phyloP scores from a whole-genome alignment of 345 rosid species.

The Zanthoxylum bungeanum region DNA sequence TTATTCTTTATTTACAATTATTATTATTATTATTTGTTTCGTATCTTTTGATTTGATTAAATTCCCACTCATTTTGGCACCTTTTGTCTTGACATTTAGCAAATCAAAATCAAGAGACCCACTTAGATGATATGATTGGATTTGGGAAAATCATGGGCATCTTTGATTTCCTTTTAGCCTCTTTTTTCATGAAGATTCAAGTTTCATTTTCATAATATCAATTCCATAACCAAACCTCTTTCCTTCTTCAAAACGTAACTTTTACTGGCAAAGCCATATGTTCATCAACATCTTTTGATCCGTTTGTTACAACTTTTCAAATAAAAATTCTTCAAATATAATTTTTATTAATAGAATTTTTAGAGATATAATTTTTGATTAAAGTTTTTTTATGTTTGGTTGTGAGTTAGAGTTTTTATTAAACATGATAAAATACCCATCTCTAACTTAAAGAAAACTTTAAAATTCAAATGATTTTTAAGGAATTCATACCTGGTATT shows the following conservation, averaged over 20 bases:
- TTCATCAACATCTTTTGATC: too few relatives aligned
- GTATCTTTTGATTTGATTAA: neutral
- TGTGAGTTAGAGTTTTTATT: too few relatives aligned
- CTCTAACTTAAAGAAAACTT: too few relatives aligned
- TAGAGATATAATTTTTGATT: too few relatives aligned
- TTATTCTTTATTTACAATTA: neutral
- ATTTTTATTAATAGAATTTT: too few relatives aligned
- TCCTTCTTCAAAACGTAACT: neutral
- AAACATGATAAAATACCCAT: too few relatives aligned
- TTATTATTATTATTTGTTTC: neutral
- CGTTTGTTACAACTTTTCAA: too few relatives aligned
- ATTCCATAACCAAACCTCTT: neutral
- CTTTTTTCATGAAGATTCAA: neutral
- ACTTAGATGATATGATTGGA: constrained; percentile 13
- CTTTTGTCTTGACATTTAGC: constrained; percentile 3
- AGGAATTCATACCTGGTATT: too few relatives aligned
- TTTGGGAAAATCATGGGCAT: constrained; percentile 13
- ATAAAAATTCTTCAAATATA: too few relatives aligned
- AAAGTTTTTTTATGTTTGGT: too few relatives aligned
- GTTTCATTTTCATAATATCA: neutral
- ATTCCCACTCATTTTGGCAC: neutral
- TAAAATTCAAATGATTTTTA: too few relatives aligned
- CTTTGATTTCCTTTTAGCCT: neutral
- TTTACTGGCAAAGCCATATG: neutral
- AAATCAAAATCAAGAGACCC: constrained; percentile 19